Base-by-base conservation (phyloP, 2,329 filamentous ascomycete species). In the Fusarium coffeatum region DNA sequence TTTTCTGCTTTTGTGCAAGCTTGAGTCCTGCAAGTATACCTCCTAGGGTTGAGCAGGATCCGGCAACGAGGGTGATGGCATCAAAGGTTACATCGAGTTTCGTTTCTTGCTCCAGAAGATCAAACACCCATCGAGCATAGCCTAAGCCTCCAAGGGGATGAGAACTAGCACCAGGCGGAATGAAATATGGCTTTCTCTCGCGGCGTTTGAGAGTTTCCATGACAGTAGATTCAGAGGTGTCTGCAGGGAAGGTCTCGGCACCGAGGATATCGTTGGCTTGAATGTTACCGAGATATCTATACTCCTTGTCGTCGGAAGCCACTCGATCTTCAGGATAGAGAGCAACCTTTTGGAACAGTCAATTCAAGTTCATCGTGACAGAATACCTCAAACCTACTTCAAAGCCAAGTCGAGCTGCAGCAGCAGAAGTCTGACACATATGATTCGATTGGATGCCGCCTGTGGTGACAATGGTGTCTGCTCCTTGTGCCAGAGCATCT, bases 341-440 rank as follows among this genome's bases (percentile, higher is more conserved):
- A 27, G 61, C 60, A 28, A 69, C 60, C 66, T 69, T 23, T 6
- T 12, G 3, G 2, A 22, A 50, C 12, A 22, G 32, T 40, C 8
- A 66, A 23, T 10, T 3, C 12, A 16, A 3, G 1, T 3, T 2
- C 6, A 10, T 15, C 6, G 15, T 9, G 1, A 11, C 2, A 9
- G 1, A 1, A n/a, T 13, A 5, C 3, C 3, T 7, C 3, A 11
- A 3, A 34, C 37, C 8, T 13, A 69, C 66, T 23, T 66, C 28
- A 0, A 69, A 66, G 4, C 66, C 66, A 27, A 69, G 61, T 27
- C 61, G 51, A 32, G 61, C 50, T 8, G 66, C 66, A 25, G 66
- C 66, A 15, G 66, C 66, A 34, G 66, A 56, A 12, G 66, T 69
- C 30, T 69, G 66, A 9, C 66, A 69, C 66, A 69, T 69, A 8